Conservation (phyloP, 179 eudicot species). For the Spinacia oleracea region DNA sequence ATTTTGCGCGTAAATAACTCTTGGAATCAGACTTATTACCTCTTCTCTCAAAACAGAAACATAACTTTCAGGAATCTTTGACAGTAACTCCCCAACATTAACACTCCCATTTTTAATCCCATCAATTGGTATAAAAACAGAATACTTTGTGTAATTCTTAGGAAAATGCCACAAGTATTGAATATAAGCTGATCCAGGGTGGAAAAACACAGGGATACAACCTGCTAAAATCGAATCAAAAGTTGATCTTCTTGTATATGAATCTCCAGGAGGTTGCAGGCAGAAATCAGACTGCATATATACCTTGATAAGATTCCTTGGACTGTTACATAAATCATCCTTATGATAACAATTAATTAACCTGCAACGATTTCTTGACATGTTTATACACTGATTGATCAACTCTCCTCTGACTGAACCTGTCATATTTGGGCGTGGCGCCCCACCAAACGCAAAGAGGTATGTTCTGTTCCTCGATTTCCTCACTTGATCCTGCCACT, state of each 20-base stretch:
- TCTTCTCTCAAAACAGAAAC: slow-evolving; percentile 46
- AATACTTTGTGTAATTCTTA: slow-evolving; percentile 33
- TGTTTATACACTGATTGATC: slow-evolving; percentile 27
- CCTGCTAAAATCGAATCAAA: slow-evolving; percentile 18
- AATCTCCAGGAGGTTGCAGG: slow-evolving; percentile 6
- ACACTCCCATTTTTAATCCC: slow-evolving; percentile 29
- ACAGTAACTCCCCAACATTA: slow-evolving; percentile 34
- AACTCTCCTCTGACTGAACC: slow-evolving; percentile 28
- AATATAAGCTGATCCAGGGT: slow-evolving; percentile 39
- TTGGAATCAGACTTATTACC: slow-evolving; percentile 44
- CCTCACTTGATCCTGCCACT: slow-evolving; percentile 30
- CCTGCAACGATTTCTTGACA: slow-evolving; percentile 2
- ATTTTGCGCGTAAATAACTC: slow-evolving; percentile 30
- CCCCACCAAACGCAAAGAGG: slow-evolving; percentile 33
- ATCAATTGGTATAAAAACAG: slow-evolving; percentile 36
- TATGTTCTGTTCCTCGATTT: not conserved
- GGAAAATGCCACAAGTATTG: slow-evolving; percentile 55
- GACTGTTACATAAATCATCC: slow-evolving; percentile 7
- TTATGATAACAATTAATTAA: slow-evolving; percentile 10
- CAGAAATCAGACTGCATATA: not conserved
- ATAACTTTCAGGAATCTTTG: slow-evolving; percentile 18
- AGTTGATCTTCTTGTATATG: slow-evolving; percentile 8
- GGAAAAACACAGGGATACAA: slow-evolving; percentile 23
- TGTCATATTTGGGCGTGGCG: slow-evolving; percentile 21
- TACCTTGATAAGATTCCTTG: not conserved